Conservation (phyloP, 192 early-diverging fungal species). For the Umbelopsis isabellina region DNA sequence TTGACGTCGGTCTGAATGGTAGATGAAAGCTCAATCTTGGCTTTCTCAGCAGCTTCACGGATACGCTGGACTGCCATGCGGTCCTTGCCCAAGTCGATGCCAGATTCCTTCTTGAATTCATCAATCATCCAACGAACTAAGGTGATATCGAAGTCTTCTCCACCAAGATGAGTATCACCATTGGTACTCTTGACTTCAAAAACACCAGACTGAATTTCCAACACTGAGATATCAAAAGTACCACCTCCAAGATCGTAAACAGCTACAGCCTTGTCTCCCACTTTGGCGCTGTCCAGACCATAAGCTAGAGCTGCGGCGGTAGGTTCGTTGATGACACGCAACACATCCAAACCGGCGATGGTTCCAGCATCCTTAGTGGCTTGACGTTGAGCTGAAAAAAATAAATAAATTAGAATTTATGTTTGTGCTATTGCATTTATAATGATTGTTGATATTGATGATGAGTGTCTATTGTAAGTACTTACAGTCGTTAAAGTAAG, state of each 20-base stretch:
- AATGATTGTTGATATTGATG: neutral
- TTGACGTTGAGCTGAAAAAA: slow-evolving; percentile 65
- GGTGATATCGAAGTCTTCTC: slow-evolving; percentile 61
- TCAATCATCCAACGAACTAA: slow-evolving; percentile 74
- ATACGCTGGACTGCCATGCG: slow-evolving; percentile 91
- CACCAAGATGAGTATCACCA: slow-evolving; percentile 77
- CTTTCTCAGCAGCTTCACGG: slow-evolving; percentile 91
- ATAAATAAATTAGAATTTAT: neutral
- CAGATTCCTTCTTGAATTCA: slow-evolving; percentile 84
- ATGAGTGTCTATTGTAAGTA: neutral
- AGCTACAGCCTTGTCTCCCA: slow-evolving; percentile 74
- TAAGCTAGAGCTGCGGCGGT: slow-evolving; percentile 88
- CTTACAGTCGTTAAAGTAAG: slow-evolving; percentile 84
- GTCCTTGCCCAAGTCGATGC: slow-evolving; percentile 79
- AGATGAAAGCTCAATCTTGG: slow-evolving; percentile 91
- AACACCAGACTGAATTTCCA: slow-evolving; percentile 87
- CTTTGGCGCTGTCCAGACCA: slow-evolving; percentile 62
- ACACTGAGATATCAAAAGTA: slow-evolving; percentile 90
- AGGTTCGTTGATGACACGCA: slow-evolving; percentile 87
- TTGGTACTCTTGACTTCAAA: slow-evolving; percentile 94
- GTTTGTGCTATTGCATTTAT: neutral
- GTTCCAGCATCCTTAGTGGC: slow-evolving; percentile 85
- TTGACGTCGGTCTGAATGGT: slow-evolving; percentile 93
- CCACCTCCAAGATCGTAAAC: slow-evolving; percentile 93
- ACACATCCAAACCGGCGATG: slow-evolving; percentile 81